Conservation (phyloP, 2,329 filamentous ascomycete species). For the Davidsoniella australis region DNA sequence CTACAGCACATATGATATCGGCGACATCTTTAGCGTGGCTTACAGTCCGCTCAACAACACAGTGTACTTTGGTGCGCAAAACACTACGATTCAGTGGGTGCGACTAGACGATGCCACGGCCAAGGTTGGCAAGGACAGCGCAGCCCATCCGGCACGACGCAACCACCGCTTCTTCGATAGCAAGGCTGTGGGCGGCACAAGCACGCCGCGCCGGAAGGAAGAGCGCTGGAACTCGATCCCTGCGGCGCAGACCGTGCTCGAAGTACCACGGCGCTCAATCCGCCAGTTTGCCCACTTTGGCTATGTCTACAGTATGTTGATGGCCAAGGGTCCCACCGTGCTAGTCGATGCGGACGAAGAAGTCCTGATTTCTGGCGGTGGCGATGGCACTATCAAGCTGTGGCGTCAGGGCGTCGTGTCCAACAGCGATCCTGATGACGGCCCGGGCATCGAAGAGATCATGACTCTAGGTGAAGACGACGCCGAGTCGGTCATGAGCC, state of each 20-base stretch:
- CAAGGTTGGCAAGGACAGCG: slow-evolving; percentile 42
- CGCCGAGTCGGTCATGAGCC: slow-evolving; percentile 50
- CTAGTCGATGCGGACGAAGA: slow-evolving; percentile 59
- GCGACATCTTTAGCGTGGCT: slow-evolving; percentile 88
- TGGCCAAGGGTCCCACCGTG: slow-evolving; percentile 52
- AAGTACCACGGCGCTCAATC: slow-evolving; percentile 67
- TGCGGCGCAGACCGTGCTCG: slow-evolving; percentile 41
- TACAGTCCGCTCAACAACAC: slow-evolving; percentile 68
- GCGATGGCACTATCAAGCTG: slow-evolving; percentile 87
- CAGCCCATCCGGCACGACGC: slow-evolving; percentile 56
- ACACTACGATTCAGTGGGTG: slow-evolving; percentile 91
- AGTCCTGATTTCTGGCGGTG: slow-evolving; percentile 75
- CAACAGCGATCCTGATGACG: slow-evolving; percentile 18
- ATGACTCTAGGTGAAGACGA: slow-evolving; percentile 46
- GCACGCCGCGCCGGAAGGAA: slow-evolving; percentile 54
- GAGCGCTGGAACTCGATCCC: slow-evolving; percentile 39
- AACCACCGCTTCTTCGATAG: slow-evolving; percentile 91
- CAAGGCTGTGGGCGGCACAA: slow-evolving; percentile 62
- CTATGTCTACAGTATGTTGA: slow-evolving; percentile 90
- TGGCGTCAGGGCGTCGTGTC: slow-evolving; percentile 45
- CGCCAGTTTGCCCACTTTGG: slow-evolving; percentile 85
- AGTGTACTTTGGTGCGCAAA: slow-evolving; percentile 83
- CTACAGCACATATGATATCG: slow-evolving; percentile 84
- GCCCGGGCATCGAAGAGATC: slow-evolving; percentile 49
- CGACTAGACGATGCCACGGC: slow-evolving; percentile 47